A percentile compares a stretch with the other conserved stretches of the same genome.
phyloP scores from a whole-genome alignment of 139 green algal genomes.

The Limnomonas spitsbergensis region DNA sequence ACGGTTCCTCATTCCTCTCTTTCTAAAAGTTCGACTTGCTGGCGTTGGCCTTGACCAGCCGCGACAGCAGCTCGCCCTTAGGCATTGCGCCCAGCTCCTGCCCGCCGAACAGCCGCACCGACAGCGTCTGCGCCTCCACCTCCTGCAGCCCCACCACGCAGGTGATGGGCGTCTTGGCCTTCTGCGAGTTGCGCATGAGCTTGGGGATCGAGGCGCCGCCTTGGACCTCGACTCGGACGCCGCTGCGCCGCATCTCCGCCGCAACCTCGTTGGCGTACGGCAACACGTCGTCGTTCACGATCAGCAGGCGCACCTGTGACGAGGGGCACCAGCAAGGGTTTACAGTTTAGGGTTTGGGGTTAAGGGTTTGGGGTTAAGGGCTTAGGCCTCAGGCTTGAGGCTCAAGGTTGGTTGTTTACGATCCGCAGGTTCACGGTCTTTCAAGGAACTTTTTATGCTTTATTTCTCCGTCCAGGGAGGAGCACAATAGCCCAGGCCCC shows the following conservation, averaged over 20 bases:
- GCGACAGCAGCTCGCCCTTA: constrained; percentile 11
- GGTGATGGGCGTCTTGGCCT: constrained; percentile 81
- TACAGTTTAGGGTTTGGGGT: not conserved
- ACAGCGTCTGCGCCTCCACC: constrained; percentile 53
- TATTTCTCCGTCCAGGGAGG: too few relatives aligned
- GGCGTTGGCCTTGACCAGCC: constrained; percentile 11
- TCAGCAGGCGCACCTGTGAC: constrained; percentile 81
- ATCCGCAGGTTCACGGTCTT: too few relatives aligned
- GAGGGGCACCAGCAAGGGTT: constrained; percentile 42
- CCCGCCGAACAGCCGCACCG: constrained; percentile 66
- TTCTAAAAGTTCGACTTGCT: constrained; percentile 11
- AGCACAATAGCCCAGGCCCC: too few relatives aligned
- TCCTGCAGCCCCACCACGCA: constrained; percentile 78
- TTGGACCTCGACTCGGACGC: constrained; percentile 63
- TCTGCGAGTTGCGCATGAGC: constrained; percentile 73
- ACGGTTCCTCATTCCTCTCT: too few relatives aligned
- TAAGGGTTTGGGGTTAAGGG: too few relatives aligned
- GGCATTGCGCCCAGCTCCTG: constrained; percentile 55
- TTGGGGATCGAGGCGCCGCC: constrained; percentile 45
- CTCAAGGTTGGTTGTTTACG: too few relatives aligned
- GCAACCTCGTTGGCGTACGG: constrained; percentile 69
- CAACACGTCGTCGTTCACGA: constrained; percentile 68
- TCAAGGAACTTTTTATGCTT: too few relatives aligned
- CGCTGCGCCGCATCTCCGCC: constrained; percentile 48
- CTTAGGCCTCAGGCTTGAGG: too few relatives aligned